phyloP scores from a whole-genome alignment of 1,284 basidiomycete species.

The Lignosus rhinocerotis region DNA sequence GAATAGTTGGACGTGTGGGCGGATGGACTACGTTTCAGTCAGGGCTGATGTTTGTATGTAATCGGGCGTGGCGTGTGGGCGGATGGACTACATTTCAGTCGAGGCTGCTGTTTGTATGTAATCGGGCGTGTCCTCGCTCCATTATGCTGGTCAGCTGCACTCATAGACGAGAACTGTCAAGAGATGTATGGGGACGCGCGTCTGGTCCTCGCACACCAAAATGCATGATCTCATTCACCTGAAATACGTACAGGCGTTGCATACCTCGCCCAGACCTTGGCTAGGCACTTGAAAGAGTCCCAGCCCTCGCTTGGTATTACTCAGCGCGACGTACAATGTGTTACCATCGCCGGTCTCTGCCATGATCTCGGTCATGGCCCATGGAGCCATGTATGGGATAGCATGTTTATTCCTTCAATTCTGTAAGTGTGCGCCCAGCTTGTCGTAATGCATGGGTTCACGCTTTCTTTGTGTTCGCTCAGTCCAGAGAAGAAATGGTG shows the following conservation, averaged over 20 bases:
- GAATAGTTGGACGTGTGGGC: too few species aligned
- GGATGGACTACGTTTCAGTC: too few species aligned
- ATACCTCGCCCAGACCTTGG: slow-evolving; percentile 64
- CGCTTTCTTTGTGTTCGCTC: neutral
- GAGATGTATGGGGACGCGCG: neutral
- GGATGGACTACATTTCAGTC: too few species aligned
- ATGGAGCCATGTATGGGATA: slow-evolving; percentile 76
- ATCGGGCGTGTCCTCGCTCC: too few species aligned
- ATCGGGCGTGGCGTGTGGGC: too few species aligned
- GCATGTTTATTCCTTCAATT: slow-evolving; percentile 58
- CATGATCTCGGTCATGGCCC: slow-evolving; percentile 77
- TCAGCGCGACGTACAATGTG: slow-evolving; percentile 65
- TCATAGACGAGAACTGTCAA: neutral
- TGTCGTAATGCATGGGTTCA: neutral
- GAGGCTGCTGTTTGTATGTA: too few species aligned
- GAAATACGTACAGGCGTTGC: slow-evolving; percentile 58
- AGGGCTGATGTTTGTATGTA: too few species aligned
- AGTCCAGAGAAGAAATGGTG: slow-evolving; percentile 53
- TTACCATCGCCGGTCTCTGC: slow-evolving; percentile 69
- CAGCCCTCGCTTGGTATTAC: slow-evolving; percentile 68
- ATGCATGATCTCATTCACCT: neutral
- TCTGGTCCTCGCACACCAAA: neutral
- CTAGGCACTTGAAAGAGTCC: slow-evolving; percentile 51
- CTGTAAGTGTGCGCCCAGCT: slow-evolving; percentile 40
- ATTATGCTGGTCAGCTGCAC: too few species aligned